A percentile compares a stretch with the other conserved stretches of the same genome.
These are phyloP conservation scores for Stephanodiscus minutulus DNA, from an alignment of 108 stramenopile genomes.

Conservation along the genomic window DNA sequence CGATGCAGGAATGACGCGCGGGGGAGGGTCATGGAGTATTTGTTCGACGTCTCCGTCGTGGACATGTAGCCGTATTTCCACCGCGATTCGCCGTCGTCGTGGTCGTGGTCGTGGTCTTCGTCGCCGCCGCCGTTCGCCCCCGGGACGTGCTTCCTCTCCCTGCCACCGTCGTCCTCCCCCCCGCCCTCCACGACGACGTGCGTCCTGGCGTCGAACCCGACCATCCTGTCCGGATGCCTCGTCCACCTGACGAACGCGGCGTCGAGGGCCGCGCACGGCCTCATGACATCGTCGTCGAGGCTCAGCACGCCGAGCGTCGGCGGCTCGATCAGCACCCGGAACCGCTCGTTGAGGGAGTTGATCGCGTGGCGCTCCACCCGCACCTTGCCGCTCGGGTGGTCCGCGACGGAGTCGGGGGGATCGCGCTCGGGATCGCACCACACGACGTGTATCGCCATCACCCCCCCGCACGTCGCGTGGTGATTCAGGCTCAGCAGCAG, in stretches of 20 bases:
- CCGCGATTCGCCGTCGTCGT: constrained; percentile 23
- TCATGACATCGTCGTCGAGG: constrained; percentile 83
- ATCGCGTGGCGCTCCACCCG: constrained; percentile 67
- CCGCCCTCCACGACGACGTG: constrained; percentile 46
- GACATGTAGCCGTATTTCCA: constrained; percentile 77
- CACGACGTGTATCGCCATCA: constrained; percentile 71
- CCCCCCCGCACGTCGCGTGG: constrained; percentile 60
- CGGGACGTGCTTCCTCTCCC: constrained; percentile 10
- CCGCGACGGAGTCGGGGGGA: constrained; percentile 28
- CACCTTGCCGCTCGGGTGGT: constrained; percentile 48
- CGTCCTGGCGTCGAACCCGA: constrained; percentile 79
- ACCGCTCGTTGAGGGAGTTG: constrained; percentile 84
- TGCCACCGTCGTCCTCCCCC: neutral
- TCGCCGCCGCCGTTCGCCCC: neutral
- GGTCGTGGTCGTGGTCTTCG: neutral
- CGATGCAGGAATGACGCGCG: constrained; percentile 75
- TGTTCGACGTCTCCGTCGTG: constrained; percentile 63
- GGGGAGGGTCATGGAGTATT: constrained; percentile 72
- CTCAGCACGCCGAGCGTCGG: constrained; percentile 80
- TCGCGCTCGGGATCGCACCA: constrained; percentile 60
- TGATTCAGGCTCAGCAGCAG: constrained; percentile 56
- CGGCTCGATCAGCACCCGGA: constrained; percentile 53
- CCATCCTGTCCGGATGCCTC: constrained; percentile 73
- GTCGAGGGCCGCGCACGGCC: constrained; percentile 84
- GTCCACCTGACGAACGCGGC: constrained; percentile 83